Evolutionary conservation across 164 flowering plant species (phyloP).

Genomic region (Magnolia changhungtana): DNA sequence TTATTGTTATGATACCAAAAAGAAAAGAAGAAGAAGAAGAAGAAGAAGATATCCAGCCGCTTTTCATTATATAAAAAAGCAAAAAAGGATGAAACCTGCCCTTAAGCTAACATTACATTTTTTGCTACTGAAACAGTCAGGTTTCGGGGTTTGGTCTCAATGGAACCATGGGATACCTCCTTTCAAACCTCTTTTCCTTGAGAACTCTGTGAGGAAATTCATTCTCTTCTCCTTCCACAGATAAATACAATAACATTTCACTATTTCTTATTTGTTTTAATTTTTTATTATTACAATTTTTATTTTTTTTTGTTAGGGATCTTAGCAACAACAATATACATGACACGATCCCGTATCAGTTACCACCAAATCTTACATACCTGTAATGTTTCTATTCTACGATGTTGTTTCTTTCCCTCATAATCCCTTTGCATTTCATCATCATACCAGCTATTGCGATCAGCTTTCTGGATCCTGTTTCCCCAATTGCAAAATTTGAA

Average conservation of each 20-base stretch:
- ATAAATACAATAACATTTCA: not conserved
- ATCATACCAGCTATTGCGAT: no score
- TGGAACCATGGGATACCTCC: slow-evolving; percentile 87
- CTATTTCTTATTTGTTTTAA: slow-evolving; percentile 1
- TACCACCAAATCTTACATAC: slow-evolving; percentile 82
- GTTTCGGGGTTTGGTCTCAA: slow-evolving; percentile 68
- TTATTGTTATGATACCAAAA: no score
- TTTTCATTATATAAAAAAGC: not conserved
- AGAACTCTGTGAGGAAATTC: slow-evolving; percentile 56
- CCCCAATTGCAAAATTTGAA: not conserved
- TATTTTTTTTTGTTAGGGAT: slow-evolving; percentile 52
- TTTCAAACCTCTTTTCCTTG: slow-evolving; percentile 51
- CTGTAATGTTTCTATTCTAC: slow-evolving; percentile 45
- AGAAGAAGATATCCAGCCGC: not conserved
- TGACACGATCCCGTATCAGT: slow-evolving; percentile 77
- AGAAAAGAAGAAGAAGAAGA: no score
- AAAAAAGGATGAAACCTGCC: not conserved
- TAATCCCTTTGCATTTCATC: not conserved
- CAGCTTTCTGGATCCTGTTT: no score
- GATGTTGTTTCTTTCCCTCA: not conserved
- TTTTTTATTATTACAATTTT: not conserved
- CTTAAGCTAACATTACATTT: not conserved
- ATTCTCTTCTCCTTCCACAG: not conserved
- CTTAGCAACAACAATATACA: slow-evolving; percentile 75
- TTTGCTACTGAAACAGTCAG: slow-evolving; percentile 39